Base-by-base conservation (phyloP, 768 basidiomycete genomes). In the Lentinula sp. region DNA sequence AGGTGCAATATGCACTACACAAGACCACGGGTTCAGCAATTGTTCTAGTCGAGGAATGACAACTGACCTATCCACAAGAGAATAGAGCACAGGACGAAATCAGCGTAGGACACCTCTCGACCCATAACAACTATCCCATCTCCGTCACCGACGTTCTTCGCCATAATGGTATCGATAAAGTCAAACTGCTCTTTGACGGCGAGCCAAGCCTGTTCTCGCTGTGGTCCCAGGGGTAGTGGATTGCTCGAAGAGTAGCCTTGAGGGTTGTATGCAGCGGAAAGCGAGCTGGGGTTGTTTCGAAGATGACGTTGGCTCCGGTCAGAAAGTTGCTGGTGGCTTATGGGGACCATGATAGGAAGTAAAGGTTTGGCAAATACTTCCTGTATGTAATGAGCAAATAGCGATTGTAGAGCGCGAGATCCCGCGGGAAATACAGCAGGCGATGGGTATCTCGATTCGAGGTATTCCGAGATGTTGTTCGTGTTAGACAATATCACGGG, bases 391-490 rank as follows among this genome's bases (percentile, higher is more conserved):
- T 88, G 84, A 3, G 86, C 87, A 68, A 89, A 90, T 39, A 88
- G 76, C 6, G 80, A 75, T 61, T 91, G 88, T 46, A 89, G 70
- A 0, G 88, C 87, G 3, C 84, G 80, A 0, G 87, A 80, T 15
- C 87, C 88, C 28, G 86, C 85, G 0, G 89, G 89, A 62, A 87
- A 84, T 5, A 91, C 78, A 0, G 86, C 85, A 4, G 87, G 84
- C 0, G 85, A 86, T 0, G 88, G 87, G 65, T 87, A 89, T 0
- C 79, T 74, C 3, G 75, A 70, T 65, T 91, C 89, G 40, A 91
- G 82, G 68, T 90, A 89, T 64, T 89, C 87, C 1, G 84, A 84
- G 60, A 91, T 91, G 58, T 69, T 73, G 66, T 83, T 82, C 16
- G 80, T 74, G 59, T 86, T 83, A 16, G 87, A 82, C 37, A 89